Conservation (phyloP, 129 eudicot species). For the Calendula officinalis region DNA sequence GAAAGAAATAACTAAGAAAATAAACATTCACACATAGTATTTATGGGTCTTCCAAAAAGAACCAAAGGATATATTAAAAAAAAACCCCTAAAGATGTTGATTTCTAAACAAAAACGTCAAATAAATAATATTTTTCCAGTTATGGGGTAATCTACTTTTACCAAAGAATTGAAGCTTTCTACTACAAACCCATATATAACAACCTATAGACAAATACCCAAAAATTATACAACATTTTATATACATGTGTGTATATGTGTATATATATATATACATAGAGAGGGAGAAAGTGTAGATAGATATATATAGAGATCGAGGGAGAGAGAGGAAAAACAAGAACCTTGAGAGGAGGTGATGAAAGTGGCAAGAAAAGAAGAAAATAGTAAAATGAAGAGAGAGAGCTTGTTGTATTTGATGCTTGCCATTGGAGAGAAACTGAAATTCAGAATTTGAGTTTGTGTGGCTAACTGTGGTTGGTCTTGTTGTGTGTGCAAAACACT, state of each 20-base stretch:
- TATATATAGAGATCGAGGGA: background rate
- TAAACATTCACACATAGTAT: background rate
- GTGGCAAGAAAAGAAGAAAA: conserved; percentile 40
- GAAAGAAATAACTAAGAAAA: background rate
- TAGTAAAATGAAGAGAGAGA: conserved; percentile 33
- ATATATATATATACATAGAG: background rate
- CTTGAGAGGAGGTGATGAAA: conserved; percentile 51
- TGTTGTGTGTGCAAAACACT: conserved; percentile 36
- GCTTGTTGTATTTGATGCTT: conserved; percentile 25
- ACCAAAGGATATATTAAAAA: background rate
- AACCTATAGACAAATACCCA: background rate
- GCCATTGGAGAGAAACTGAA: conserved; percentile 42
- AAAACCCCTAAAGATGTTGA: background rate
- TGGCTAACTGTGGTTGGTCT: conserved; percentile 76
- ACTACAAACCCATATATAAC: background rate
- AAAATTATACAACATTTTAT: background rate
- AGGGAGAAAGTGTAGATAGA: background rate
- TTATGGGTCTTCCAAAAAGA: background rate
- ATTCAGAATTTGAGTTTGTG: conserved; percentile 24
- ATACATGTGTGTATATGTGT: background rate
- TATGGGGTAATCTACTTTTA: conserved; percentile 7
- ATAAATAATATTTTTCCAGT: background rate
- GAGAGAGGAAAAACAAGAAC: conserved; percentile 30
- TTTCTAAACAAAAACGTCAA: background rate
- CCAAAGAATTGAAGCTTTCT: conserved; percentile 18